phyloP scores from a whole-genome alignment of 2,329 filamentous ascomycete genomes.

The Ophiostoma triangulosporum region DNA sequence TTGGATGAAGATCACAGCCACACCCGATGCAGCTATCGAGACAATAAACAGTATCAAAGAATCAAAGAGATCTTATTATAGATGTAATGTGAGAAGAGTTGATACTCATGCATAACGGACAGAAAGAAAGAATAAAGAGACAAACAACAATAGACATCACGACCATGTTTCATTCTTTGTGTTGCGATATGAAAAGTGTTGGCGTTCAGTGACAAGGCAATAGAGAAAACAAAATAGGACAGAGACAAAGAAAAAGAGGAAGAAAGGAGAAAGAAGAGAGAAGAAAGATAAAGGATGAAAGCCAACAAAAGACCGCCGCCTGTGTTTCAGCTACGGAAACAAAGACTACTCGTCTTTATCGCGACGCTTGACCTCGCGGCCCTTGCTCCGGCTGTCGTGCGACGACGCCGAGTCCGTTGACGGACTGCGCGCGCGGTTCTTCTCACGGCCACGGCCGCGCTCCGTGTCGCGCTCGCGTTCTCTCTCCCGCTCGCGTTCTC shows the following conservation, averaged over 20 bases:
- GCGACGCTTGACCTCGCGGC: not conserved
- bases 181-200: too few species aligned
- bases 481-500: not conserved
- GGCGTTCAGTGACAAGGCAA: too few species aligned
- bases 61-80: not conserved
- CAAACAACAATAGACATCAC: not conserved
- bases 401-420: not conserved
- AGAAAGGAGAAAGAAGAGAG: not conserved
- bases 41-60: not conserved
- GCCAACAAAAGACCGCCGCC: too few species aligned
- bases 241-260: not conserved
- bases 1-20: not conserved
- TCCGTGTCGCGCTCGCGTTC: not conserved
- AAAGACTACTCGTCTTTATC: not conserved
- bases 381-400: not conserved
- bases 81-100: not conserved
- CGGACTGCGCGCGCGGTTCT: not conserved
- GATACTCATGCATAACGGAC: not conserved
- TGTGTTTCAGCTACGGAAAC: too few species aligned
- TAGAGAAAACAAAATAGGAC: not conserved
- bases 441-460: not conserved
- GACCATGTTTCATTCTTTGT: not conserved
- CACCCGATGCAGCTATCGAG: not conserved
- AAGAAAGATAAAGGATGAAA: not conserved
- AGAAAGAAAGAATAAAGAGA: not conserved